A percentile compares a stretch with the other conserved stretches of the same genome.
These are phyloP conservation scores for Arachnopeziza araneosa DNA, from an alignment of 2,329 filamentous ascomycete species.

Conservation along the genomic window DNA sequence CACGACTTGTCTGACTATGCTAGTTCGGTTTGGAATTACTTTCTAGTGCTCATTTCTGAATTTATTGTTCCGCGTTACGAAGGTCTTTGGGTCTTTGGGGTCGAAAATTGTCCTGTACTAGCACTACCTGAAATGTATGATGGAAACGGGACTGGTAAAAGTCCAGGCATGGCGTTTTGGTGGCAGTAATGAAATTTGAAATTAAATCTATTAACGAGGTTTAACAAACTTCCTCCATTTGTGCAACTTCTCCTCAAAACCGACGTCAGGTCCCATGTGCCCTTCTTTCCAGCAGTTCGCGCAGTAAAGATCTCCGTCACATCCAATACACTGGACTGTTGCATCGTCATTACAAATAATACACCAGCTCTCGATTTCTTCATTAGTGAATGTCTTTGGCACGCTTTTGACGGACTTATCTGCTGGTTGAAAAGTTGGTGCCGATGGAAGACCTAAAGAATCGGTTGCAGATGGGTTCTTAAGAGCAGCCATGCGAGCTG, in stretches of 20 bases:
- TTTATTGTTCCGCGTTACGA: neutral
- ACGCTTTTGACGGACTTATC: slow-evolving; percentile 11
- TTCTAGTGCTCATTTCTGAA: neutral
- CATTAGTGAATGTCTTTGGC: slow-evolving; percentile 49
- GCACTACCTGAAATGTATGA: neutral
- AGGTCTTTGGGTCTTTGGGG: neutral
- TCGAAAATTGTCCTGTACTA: neutral
- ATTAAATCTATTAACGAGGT: neutral
- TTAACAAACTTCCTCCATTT: slow-evolving; percentile 50
- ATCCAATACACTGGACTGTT: slow-evolving; percentile 65
- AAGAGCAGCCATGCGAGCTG: slow-evolving; percentile 27
- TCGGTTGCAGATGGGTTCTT: slow-evolving; percentile 9
- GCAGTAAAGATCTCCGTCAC: slow-evolving; percentile 69
- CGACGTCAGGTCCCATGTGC: slow-evolving; percentile 63
- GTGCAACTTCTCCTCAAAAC: slow-evolving; percentile 66
- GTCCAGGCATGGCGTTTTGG: neutral
- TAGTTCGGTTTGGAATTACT: neutral
- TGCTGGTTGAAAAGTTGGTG: slow-evolving; percentile 25
- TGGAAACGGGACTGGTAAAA: neutral
- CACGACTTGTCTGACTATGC: neutral
- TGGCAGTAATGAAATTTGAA: neutral
- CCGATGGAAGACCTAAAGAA: slow-evolving; percentile 26
- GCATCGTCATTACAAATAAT: slow-evolving; percentile 78
- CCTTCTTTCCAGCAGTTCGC: slow-evolving; percentile 75
- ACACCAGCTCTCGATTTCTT: slow-evolving; percentile 73